A percentile compares a stretch with the other conserved stretches of the same genome.
phyloP scores from a whole-genome alignment of 2,329 filamentous ascomycete genomes.

The Cladobotryum protrusum region DNA sequence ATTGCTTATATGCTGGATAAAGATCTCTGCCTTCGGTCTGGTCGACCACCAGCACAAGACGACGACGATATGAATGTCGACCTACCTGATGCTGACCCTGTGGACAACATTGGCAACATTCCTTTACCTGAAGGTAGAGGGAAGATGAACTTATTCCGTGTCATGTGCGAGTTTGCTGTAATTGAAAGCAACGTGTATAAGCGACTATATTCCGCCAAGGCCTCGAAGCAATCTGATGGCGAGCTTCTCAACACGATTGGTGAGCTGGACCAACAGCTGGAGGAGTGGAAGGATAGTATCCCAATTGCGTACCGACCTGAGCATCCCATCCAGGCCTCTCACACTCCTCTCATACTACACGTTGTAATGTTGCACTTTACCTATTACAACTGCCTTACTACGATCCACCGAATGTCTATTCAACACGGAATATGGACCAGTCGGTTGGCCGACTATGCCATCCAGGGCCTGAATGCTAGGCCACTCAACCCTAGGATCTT shows the following conservation, averaged over 20 bases:
- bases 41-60: constrained; percentile 55
- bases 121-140: constrained; percentile 80
- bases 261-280: constrained; percentile 80
- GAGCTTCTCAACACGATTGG: constrained; percentile 93
- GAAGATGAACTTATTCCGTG: constrained; percentile 90
- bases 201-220: constrained; percentile 84
- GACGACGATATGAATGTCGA: constrained; percentile 88
- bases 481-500: constrained; percentile 92
- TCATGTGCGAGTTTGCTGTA: constrained; percentile 84
- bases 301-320: constrained; percentile 96
- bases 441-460: constrained; percentile 86
- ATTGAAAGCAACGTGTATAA: constrained; percentile 96
- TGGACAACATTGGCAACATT: constrained; percentile 91
- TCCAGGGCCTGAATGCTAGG: constrained; percentile 84
- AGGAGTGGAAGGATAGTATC: constrained; percentile 95
- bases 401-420: constrained; percentile 96
- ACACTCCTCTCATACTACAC: constrained; percentile 89
- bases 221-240: constrained; percentile 84
- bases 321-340: constrained; percentile 87
- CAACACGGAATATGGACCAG: constrained; percentile 99
- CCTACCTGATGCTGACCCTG: constrained; percentile 81
- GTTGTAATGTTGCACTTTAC: constrained; percentile 92
- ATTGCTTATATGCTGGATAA: constrained; percentile 61
- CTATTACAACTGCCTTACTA: constrained; percentile 97
- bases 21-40: constrained; percentile 54